Percentiles rank a stretch among this genome's conserved stretches.
Evolutionary conservation across 179 eudicot species (phyloP).

Genomic region (Silene coronaria): DNA sequence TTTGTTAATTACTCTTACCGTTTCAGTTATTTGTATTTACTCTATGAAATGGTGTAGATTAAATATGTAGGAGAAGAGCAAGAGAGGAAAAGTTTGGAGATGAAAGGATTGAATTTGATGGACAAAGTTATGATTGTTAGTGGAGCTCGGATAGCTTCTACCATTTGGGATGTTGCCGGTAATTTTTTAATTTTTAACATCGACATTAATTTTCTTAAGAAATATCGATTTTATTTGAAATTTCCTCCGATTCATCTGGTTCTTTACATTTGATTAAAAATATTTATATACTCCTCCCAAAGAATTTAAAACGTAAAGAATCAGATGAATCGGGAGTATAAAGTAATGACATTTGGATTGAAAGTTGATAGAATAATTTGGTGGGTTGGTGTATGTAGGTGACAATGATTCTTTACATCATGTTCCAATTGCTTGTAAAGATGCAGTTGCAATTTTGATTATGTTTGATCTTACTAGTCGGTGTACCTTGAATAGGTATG

Average conservation of each 20-base stretch:
- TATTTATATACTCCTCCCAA: no score
- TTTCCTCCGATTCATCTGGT: no score
- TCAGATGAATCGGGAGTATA: neutral
- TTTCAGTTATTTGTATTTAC: neutral
- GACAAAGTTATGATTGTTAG: slow-evolving; percentile 54
- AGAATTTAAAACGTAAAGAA: neutral
- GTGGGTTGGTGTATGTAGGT: slow-evolving; percentile 34
- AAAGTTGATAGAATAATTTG: neutral
- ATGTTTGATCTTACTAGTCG: slow-evolving; percentile 93
- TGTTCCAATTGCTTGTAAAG: slow-evolving; percentile 81
- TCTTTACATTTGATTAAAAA: no score
- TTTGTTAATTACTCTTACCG: no score
- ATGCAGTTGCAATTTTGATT: slow-evolving; percentile 69
- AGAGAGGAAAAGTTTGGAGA: slow-evolving; percentile 55
- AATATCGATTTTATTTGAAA: no score
- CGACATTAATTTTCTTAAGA: no score
- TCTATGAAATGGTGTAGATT: slow-evolving; percentile 30
- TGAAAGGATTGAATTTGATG: slow-evolving; percentile 78
- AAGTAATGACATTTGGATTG: no score
- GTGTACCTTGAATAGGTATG: slow-evolving; percentile 64
- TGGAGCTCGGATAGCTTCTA: slow-evolving; percentile 81
- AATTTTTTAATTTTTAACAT: neutral
- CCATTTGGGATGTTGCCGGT: slow-evolving; percentile 97
- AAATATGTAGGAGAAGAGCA: slow-evolving; percentile 89
- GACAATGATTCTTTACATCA: slow-evolving; percentile 52